These are phyloP conservation scores for Zygosaccharomyces pseudobailii DNA, from an alignment of 1,139 yeast species.

Conservation along the genomic window DNA sequence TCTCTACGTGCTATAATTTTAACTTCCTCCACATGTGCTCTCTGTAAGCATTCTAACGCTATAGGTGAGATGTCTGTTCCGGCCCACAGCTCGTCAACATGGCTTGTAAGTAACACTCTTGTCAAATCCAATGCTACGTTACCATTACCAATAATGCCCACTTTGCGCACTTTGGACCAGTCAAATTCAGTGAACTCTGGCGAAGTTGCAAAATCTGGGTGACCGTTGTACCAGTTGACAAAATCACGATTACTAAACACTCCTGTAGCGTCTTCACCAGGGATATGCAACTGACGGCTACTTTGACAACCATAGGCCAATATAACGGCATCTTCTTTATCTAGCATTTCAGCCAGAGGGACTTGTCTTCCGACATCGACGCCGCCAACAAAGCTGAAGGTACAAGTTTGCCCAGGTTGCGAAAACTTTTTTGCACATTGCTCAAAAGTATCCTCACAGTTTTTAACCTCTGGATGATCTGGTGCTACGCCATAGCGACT, in stretches of 20 bases:
- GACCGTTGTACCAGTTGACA: conserved; percentile 96
- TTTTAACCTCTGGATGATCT: conserved; percentile 95
- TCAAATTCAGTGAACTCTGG: conserved; percentile 34
- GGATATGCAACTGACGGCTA: conserved; percentile 53
- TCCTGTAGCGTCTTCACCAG: conserved; percentile 58
- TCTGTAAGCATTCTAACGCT: conserved; percentile 52
- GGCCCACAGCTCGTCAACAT: conserved; percentile 48
- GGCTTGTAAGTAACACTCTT: conserved; percentile 62
- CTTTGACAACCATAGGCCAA: conserved; percentile 78
- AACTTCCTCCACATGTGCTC: conserved; percentile 56
- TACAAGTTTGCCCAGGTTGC: conserved; percentile 21
- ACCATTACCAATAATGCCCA: conserved; percentile 90
- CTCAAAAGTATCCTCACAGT: conserved; percentile 74
- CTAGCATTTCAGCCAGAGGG: conserved; percentile 44
- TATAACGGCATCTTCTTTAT: conserved; percentile 65
- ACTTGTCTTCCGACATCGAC: conserved; percentile 61
- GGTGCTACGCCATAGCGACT: conserved; percentile 98
- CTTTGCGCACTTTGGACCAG: conserved; percentile 56
- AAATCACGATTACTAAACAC: conserved; percentile 82
- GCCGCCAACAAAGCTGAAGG: conserved; percentile 72
- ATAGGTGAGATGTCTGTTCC: conserved; percentile 67
- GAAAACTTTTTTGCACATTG: conserved; percentile 46
- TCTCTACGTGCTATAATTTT: conserved; percentile 85
- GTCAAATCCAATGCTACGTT: conserved; percentile 96
- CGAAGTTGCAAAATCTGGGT: conserved; percentile 46